Percentiles rank a stretch among this genome's conserved stretches.
Evolutionary conservation across 2,329 filamentous ascomycete genomes (phyloP).

Genomic region (Dothistroma pini): DNA sequence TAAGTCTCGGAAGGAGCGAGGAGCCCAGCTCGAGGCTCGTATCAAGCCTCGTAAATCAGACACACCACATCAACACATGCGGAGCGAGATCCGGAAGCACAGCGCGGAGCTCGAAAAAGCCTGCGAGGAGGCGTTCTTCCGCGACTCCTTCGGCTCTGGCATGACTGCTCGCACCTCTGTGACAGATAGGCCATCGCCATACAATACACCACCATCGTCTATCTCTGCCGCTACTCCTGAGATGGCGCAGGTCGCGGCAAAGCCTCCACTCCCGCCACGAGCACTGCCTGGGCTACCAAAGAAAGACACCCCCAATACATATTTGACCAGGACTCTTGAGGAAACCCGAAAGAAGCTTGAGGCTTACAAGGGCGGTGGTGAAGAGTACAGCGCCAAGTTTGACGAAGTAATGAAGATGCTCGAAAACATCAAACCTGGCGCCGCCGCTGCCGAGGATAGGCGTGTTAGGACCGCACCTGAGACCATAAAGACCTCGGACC

Average conservation of each 20-base stretch:
- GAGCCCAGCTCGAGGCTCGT: conserved; percentile 24
- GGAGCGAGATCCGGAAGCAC: conserved; percentile 77
- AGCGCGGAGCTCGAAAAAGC: conserved; percentile 83
- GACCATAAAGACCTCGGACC: conserved; percentile 27
- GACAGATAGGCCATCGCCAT: conserved; percentile 30
- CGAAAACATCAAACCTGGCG: conserved; percentile 34
- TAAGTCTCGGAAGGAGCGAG: conserved; percentile 36
- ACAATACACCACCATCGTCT: conserved; percentile 38
- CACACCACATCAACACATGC: conserved; percentile 54
- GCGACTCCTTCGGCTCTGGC: conserved; percentile 55
- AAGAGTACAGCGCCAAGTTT: conserved; percentile 50
- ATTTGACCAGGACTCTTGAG: conserved; percentile 52
- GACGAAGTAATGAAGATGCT: conserved; percentile 55
- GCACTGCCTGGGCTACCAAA: conserved; percentile 44
- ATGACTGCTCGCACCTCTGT: conserved; percentile 40
- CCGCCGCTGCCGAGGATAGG: conserved; percentile 28
- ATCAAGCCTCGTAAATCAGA: conserved; percentile 38
- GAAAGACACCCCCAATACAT: conserved; percentile 49
- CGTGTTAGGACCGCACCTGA: conserved; percentile 48
- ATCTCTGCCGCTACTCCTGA: conserved; percentile 39
- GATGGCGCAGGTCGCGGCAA: conserved; percentile 14
- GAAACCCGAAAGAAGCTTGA: conserved; percentile 58
- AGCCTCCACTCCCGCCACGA: conserved; percentile 32
- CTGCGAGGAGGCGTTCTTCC: conserved; percentile 89
- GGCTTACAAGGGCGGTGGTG: conserved; percentile 46